phyloP scores from a whole-genome alignment of 2,329 filamentous ascomycete genomes.

The Stemphylium vesicarium region DNA sequence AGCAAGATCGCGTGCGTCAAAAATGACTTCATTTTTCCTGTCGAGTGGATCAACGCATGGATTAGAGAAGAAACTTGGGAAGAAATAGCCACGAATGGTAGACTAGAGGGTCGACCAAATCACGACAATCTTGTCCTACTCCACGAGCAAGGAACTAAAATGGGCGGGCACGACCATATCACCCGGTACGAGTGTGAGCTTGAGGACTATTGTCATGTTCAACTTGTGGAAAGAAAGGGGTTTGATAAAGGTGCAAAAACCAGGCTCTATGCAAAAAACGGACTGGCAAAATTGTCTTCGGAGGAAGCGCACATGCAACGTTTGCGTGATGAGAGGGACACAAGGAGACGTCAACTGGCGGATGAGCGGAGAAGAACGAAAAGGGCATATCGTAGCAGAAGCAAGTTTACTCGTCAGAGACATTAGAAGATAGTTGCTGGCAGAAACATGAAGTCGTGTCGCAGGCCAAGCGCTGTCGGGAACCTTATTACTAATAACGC shows the following conservation, averaged over 20 bases:
- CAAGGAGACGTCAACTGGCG: too few species aligned
- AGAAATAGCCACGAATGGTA: background rate
- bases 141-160: background rate
- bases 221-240: background rate
- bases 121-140: background rate
- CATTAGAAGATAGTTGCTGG: too few species aligned
- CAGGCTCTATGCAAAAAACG: too few species aligned
- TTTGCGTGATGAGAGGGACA: too few species aligned
- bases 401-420: too few species aligned
- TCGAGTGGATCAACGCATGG: background rate
- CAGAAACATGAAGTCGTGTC: background rate
- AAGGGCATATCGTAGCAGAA: too few species aligned
- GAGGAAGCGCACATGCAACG: too few species aligned
- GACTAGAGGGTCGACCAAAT: background rate
- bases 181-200: background rate
- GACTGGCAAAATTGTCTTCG: too few species aligned
- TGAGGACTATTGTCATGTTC: background rate
- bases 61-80: background rate
- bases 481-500: too few species aligned
- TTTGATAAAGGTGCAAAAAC: background rate
- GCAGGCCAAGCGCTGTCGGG: too few species aligned
- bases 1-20: background rate
- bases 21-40: background rate
- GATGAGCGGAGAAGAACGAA: too few species aligned
- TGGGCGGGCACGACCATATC: background rate